Percentiles rank a stretch among this genome's conserved stretches.
phyloP scores from a whole-genome alignment of 2,329 filamentous ascomycete species.

The Xylariomycetidae sp. region DNA sequence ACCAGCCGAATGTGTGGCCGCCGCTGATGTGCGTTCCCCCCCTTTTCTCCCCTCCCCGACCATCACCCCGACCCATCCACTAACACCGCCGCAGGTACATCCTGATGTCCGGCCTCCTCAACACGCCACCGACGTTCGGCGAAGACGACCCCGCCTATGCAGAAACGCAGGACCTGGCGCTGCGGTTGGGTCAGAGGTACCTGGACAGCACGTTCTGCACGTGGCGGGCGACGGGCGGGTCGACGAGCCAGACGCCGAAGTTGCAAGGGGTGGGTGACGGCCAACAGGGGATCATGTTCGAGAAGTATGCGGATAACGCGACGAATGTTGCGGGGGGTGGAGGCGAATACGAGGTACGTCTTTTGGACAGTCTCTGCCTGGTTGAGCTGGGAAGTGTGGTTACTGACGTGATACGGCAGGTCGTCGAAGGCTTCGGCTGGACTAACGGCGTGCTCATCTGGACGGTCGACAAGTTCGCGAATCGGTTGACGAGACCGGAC shows the following conservation, averaged over 20 bases:
- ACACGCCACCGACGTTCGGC: slow-evolving; percentile 51
- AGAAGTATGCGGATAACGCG: slow-evolving; percentile 59
- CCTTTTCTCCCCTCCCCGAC: too few relatives aligned
- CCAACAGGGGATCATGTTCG: slow-evolving; percentile 58
- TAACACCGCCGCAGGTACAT: too few relatives aligned
- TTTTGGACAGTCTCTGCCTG: too few relatives aligned
- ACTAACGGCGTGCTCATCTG: slow-evolving; percentile 64
- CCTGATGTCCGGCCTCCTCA: slow-evolving; percentile 55
- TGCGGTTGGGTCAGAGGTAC: slow-evolving; percentile 58
- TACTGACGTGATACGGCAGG: too few relatives aligned
- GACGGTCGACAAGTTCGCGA: slow-evolving; percentile 56
- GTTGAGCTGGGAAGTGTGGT: too few relatives aligned
- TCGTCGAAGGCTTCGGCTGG: slow-evolving; percentile 67
- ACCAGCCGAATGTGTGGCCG: slow-evolving; percentile 65
- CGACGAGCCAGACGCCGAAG: slow-evolving; percentile 46
- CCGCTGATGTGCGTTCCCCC: too few relatives aligned
- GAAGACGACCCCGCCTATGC: slow-evolving; percentile 47
- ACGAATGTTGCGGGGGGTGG: slow-evolving; percentile 57
- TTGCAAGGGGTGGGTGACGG: slow-evolving; percentile 38
- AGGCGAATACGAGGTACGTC: slow-evolving; percentile 62
- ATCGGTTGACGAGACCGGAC: slow-evolving; percentile 47
- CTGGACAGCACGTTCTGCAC: slow-evolving; percentile 64
- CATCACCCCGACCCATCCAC: too few relatives aligned
- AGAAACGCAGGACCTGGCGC: slow-evolving; percentile 48
- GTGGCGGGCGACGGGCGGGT: slow-evolving; percentile 61